Base-by-base conservation (phyloP, 495 filamentous ascomycete species). In the Trichoderma orchidacearum region DNA sequence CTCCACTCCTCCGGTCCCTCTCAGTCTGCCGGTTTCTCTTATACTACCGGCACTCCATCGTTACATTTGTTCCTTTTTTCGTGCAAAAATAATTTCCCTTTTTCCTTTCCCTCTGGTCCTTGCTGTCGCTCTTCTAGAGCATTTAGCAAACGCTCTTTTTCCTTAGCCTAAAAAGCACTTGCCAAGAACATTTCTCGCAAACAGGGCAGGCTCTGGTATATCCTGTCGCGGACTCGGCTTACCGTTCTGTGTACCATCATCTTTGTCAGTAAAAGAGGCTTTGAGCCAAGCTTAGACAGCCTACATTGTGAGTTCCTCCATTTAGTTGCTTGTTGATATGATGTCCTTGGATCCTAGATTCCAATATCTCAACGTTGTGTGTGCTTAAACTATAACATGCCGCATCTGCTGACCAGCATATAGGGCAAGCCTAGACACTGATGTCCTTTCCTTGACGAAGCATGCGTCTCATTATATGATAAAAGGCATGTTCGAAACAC, bases 21-120 rank as follows among this genome's bases (percentile, higher is more conserved):
- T 35, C 21, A 48, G 41, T 48, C 41, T 48, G 41, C 41, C 41
- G 41, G 41, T 48, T 48, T 48, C 41, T 48, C 13, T 48, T 48
- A 48, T 48, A 48, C 41, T 48, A 48, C 41, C 41, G 41, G 41
- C 41, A 48, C 41, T 48, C 41, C 41, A 48, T 48, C 18, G 41
- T 48, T 48, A 48, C 41, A 48, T 48, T n/a, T 48, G 41, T 28
- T 48, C 41, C 21, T 23, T 48, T n/a, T 48, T 48, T 25, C 41
- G 18, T 11, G 41, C 41, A 48, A 3, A n/a, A 27, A 48, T 27
- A 48, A 48, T 48, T 27, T 48, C 21, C 3, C 27, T 48, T 27
- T 48, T 25, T 11, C 21, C 41, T 27, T 3, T 27, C 27, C 41
- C 6, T 9, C 27, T 27, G n/a, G 23, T 15, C 2, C 41, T 13